phyloP scores from a whole-genome alignment of 2,329 filamentous ascomycete genomes.

The Penicillium sclerotiorum region DNA sequence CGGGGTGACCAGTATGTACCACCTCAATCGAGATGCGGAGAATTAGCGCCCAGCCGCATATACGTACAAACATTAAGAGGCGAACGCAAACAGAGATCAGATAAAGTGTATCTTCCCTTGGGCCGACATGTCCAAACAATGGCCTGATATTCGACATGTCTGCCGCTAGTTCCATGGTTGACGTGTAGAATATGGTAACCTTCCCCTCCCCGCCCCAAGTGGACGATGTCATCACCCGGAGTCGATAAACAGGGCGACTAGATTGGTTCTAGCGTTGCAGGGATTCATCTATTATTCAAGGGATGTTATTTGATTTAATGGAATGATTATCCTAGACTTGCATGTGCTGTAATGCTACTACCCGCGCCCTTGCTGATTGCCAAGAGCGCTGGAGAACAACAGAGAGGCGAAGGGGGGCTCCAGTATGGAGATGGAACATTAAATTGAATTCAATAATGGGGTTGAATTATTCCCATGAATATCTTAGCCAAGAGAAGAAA shows the following conservation, averaged over 20 bases:
- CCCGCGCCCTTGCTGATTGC: constrained; percentile 25
- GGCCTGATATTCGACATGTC: constrained; percentile 5
- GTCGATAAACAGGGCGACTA: constrained; percentile 6
- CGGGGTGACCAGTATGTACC: neutral
- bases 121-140: constrained; percentile 19
- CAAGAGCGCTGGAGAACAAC: no score
- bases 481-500: neutral
- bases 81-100: constrained; percentile 10
- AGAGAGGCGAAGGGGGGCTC: no score
- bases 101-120: constrained; percentile 15
- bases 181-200: constrained; percentile 1
- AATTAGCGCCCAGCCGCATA: constrained; percentile 16
- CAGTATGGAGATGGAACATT: neutral
- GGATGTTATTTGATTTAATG: constrained; percentile 12
- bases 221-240: constrained; percentile 23
- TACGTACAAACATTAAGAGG: no score
- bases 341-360: constrained; percentile 19
- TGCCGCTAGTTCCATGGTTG: constrained; percentile 20
- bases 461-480: neutral
- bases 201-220: constrained; percentile 12
- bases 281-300: neutral
- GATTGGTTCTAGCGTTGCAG: neutral
- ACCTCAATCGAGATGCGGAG: constrained; percentile 24
- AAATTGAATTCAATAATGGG: neutral
- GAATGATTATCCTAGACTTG: constrained; percentile 22